These are phyloP conservation scores for Lactarius deliciosus DNA, from an alignment of 768 basidiomycete genomes.

Conservation along the genomic window DNA sequence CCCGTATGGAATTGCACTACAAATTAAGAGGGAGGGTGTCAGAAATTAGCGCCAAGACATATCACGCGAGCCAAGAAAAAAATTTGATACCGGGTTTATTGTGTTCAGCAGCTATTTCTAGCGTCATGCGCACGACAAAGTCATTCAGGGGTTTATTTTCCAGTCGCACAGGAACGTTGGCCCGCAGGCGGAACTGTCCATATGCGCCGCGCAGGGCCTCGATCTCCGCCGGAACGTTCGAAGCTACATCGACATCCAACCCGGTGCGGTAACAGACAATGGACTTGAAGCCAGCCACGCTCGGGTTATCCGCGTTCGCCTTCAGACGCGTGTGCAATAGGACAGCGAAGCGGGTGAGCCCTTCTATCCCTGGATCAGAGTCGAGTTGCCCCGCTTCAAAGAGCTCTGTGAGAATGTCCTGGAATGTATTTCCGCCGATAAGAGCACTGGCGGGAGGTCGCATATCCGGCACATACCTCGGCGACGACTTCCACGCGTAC, in stretches of 20 bases:
- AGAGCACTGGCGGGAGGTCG: not conserved
- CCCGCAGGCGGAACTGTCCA: slow-evolving; percentile 35
- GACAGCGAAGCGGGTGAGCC: slow-evolving; percentile 22
- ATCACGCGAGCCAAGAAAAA: not conserved
- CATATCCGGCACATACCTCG: slow-evolving; percentile 47
- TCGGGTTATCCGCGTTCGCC: slow-evolving; percentile 41
- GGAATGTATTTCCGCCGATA: slow-evolving; percentile 9
- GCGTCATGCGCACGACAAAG: slow-evolving; percentile 53
- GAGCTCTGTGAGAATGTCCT: slow-evolving; percentile 33
- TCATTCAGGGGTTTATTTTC: slow-evolving; percentile 67
- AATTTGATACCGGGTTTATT: slow-evolving; percentile 58
- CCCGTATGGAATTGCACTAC: slow-evolving; percentile 86
- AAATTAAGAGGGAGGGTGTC: not conserved
- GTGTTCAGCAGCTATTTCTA: slow-evolving; percentile 51
- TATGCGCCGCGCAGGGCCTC: not conserved
- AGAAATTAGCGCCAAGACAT: not conserved
- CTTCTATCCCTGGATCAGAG: slow-evolving; percentile 10
- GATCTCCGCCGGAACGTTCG: slow-evolving; percentile 30
- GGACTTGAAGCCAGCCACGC: slow-evolving; percentile 72
- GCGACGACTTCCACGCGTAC: slow-evolving; percentile 69
- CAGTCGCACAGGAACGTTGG: slow-evolving; percentile 47
- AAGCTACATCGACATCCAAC: slow-evolving; percentile 47
- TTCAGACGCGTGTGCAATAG: slow-evolving; percentile 46
- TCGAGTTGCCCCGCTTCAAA: slow-evolving; percentile 23
- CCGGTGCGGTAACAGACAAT: slow-evolving; percentile 78